Evolutionary conservation across 306 rosid genomes (phyloP).

Genomic region (Trichosanthes truncata): DNA sequence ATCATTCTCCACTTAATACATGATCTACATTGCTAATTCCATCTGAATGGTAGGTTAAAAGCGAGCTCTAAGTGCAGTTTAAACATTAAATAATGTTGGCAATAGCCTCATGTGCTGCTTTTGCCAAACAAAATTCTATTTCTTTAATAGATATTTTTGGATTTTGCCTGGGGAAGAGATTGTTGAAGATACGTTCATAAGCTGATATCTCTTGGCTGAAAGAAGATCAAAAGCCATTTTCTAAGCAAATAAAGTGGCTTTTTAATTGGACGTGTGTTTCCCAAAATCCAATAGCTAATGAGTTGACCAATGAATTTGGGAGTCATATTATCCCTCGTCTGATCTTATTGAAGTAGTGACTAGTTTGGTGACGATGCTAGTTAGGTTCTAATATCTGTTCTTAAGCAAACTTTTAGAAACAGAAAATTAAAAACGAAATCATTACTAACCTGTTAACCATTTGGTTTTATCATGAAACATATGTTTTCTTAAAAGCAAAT

Average conservation of each 20-base stretch:
- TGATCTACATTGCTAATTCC: neutral
- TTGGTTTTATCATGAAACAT: neutral
- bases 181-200: neutral
- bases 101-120: conserved; percentile 1
- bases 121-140: neutral
- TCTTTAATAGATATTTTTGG: conserved; percentile 4
- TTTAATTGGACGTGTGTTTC: neutral
- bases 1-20: neutral
- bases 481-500: neutral
- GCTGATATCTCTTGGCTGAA: neutral
- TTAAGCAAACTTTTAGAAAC: neutral
- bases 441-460: neutral
- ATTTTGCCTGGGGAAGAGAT: neutral
- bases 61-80: neutral
- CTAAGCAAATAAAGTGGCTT: neutral
- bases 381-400: neutral
- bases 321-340: neutral
- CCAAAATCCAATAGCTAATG: neutral
- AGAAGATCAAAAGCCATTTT: neutral
- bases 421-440: neutral
- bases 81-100: neutral
- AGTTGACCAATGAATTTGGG: neutral
- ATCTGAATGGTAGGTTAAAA: conserved; percentile 11
- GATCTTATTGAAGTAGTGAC: neutral
- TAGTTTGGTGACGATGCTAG: neutral